These are phyloP conservation scores for Melanomma pulvis-pyrius DNA, from an alignment of 495 filamentous ascomycete species.

Conservation along the genomic window DNA sequence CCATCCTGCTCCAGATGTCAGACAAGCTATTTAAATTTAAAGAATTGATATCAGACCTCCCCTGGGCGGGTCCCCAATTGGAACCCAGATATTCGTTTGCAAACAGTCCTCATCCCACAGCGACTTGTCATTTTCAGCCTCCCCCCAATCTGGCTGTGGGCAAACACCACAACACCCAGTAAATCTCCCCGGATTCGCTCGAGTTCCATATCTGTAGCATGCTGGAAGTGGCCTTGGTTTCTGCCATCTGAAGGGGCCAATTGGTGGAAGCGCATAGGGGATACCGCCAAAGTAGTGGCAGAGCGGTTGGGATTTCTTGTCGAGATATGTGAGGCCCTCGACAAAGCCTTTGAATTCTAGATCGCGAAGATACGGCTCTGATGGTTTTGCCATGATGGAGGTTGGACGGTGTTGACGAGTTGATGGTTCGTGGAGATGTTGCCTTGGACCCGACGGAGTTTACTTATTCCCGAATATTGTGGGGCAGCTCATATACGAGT, in stretches of 20 bases:
- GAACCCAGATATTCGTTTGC: slow-evolving; percentile 52
- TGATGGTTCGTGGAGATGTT: background rate
- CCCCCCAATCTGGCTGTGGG: slow-evolving; percentile 48
- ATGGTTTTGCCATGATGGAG: slow-evolving; percentile 20
- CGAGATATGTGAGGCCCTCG: slow-evolving; percentile 36
- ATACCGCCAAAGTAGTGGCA: slow-evolving; percentile 50
- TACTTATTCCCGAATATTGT: too few relatives aligned
- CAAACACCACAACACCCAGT: slow-evolving; percentile 48
- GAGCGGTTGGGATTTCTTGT: slow-evolving; percentile 29
- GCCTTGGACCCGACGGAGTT: too few relatives aligned
- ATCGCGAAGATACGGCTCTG: slow-evolving; percentile 33
- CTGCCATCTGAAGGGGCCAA: slow-evolving; percentile 49
- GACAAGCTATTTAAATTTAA: background rate
- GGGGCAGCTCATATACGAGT: too few relatives aligned
- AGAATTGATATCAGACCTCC: slow-evolving; percentile 24
- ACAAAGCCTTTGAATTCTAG: slow-evolving; percentile 37
- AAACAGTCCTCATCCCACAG: slow-evolving; percentile 54
- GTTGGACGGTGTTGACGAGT: background rate
- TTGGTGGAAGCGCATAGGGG: slow-evolving; percentile 53
- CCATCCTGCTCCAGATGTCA: slow-evolving; percentile 36
- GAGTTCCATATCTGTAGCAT: slow-evolving; percentile 46
- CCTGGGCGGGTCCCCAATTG: slow-evolving; percentile 37
- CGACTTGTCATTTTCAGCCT: slow-evolving; percentile 19
- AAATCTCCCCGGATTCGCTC: slow-evolving; percentile 43
- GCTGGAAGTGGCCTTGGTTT: slow-evolving; percentile 48